Evolutionary conservation across 306 rosid species (phyloP), one percentile per base, ranked within the genome.

Genomic region (Cucurbita ficifolia): DNA sequence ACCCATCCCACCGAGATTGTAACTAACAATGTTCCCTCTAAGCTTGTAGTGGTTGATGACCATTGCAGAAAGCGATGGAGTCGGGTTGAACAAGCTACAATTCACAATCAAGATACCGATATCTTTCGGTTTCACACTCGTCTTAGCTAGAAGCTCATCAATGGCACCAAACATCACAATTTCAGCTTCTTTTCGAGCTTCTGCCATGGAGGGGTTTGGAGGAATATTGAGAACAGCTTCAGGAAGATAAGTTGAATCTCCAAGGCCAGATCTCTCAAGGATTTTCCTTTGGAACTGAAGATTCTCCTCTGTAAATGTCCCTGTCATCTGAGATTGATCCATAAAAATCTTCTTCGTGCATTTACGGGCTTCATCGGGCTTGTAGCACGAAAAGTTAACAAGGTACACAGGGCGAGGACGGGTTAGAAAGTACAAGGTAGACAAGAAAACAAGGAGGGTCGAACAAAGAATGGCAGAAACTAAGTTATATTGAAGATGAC

Each of bases 51-150:
- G 96, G 73, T 91, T 91, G 69, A 89, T 81, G 76, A 92, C 77
- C 97, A 92, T 89, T 7, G 97, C 91, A 54, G 97, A 92, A 65
- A 92, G 97, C 7, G 97, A 92, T 1, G 97, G 97, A 21, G 96
- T 92, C 1, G 97, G 97, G 75, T 89, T 89, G 79, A 92, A 92
- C 79, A 92, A 76, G 80, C 97, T 89, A 82, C 97, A 92, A 80
- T 92, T 92, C 22, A 92, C 94, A 56, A 92, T 79, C 87, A 92
- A 80, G 78, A 92, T 88, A 62, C 97, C 97, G 45, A 92, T 89
- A 80, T 89, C 96, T 55, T 92, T 92, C 10, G 97, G 84, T 73
- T 92, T 92, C 11, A 92, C 87, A 53, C 78, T 38, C 4, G 96
- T 92, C 86, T 89, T 92, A 6, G 83, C 83, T 13, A 91, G 80